Evolutionary conservation across 306 rosid genomes (phyloP).

Genomic region (Biancaea sappan): DNA sequence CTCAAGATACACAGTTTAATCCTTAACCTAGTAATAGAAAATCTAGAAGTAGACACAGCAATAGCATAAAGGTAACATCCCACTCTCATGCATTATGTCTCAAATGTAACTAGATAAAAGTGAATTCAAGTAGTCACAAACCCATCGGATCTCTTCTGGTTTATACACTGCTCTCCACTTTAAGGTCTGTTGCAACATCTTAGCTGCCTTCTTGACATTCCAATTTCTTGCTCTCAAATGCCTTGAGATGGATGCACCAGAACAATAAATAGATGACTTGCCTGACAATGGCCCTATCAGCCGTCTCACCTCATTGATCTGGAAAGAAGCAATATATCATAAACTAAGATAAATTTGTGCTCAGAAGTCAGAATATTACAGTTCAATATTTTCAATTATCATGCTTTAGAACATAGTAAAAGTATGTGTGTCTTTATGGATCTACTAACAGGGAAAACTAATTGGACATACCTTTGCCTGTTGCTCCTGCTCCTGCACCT

Average conservation of each 20-base stretch:
- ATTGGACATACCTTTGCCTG: slow-evolving; percentile 61
- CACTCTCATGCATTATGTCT: not conserved
- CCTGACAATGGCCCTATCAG: slow-evolving; percentile 67
- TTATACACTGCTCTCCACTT: slow-evolving; percentile 82
- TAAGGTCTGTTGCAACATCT: slow-evolving; percentile 77
- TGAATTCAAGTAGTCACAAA: slow-evolving; percentile 35
- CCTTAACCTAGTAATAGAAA: not conserved
- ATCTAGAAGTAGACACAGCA: not conserved
- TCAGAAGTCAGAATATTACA: not conserved
- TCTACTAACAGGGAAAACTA: not conserved
- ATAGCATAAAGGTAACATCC: not conserved
- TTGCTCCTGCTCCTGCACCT: slow-evolving; percentile 84
- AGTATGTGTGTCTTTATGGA: not conserved
- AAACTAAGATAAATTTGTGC: not conserved
- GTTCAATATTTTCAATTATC: not conserved
- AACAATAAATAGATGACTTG: slow-evolving; percentile 67
- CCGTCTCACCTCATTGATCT: slow-evolving; percentile 79
- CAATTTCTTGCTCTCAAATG: slow-evolving; percentile 81
- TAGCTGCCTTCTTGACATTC: slow-evolving; percentile 88
- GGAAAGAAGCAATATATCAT: slow-evolving; percentile 34
- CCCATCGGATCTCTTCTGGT: slow-evolving; percentile 96
- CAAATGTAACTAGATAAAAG: not conserved
- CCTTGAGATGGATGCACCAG: slow-evolving; percentile 75
- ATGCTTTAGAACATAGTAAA: slow-evolving; percentile 15
- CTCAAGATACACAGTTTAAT: slow-evolving; percentile 1